Percentiles rank a stretch among this genome's conserved stretches.
Evolutionary conservation across 1,139 yeast species (phyloP).

Genomic region (Suhomyces bolitotheri): DNA sequence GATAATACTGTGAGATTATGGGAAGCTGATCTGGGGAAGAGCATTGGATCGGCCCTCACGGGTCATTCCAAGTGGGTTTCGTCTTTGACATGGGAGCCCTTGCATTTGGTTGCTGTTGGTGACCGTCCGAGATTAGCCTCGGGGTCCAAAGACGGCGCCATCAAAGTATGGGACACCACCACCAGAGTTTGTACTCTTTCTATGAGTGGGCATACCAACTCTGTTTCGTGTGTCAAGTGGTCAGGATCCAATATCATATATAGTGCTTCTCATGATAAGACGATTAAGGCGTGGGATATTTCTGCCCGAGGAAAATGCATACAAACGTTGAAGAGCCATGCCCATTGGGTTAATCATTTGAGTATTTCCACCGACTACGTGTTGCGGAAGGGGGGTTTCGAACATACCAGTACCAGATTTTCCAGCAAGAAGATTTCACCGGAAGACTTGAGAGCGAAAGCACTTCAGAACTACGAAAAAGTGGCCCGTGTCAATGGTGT

Average conservation of each 20-base stretch:
- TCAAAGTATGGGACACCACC: constrained; percentile 89
- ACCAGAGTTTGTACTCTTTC: constrained; percentile 66
- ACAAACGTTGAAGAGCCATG: constrained; percentile 82
- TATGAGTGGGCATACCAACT: constrained; percentile 83
- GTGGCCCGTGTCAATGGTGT: constrained; percentile 73
- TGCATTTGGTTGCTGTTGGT: constrained; percentile 71
- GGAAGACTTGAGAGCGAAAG: constrained; percentile 37
- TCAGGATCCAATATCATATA: constrained; percentile 85
- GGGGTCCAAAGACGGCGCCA: constrained; percentile 89
- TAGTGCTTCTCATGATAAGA: constrained; percentile 93
- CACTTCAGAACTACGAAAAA: constrained; percentile 63
- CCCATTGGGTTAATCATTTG: constrained; percentile 97
- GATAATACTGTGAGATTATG: constrained; percentile 86
- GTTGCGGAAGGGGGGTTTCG: constrained; percentile 79
- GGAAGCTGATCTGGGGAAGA: constrained; percentile 71
- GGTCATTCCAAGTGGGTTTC: constrained; percentile 94
- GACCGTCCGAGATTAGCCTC: constrained; percentile 74
- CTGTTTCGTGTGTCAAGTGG: constrained; percentile 96
- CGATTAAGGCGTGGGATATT: constrained; percentile 88
- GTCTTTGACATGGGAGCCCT: constrained; percentile 90
- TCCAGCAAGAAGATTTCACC: constrained; percentile 24
- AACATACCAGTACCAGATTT: constrained; percentile 40
- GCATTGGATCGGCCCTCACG: constrained; percentile 67
- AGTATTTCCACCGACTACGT: constrained; percentile 90
- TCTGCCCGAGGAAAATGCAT: constrained; percentile 75